Percentiles rank a stretch among this genome's conserved stretches.
Evolutionary conservation across 192 early-diverging fungal species (phyloP).

Genomic region (Coemansia sp.): DNA sequence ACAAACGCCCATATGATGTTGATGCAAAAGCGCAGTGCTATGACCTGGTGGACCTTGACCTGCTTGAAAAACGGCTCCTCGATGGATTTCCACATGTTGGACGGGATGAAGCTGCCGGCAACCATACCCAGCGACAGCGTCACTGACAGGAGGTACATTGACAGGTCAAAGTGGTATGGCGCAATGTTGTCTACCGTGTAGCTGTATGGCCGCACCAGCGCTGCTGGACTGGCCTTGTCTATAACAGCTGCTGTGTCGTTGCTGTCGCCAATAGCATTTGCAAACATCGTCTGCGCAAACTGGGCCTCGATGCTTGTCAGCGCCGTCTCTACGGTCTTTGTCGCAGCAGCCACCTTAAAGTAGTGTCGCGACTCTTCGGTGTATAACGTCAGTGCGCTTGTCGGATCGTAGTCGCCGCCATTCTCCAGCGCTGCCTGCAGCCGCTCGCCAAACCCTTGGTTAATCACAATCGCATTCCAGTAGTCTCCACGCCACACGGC

Average conservation of each 20-base stretch:
- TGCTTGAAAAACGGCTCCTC: conserved; percentile 51
- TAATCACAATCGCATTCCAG: conserved; percentile 40
- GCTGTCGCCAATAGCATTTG: conserved; percentile 3
- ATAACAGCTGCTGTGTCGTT: conserved; percentile 10
- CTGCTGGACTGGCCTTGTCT: conserved; percentile 26
- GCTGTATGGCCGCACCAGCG: conserved; percentile 41
- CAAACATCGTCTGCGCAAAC: conserved; percentile 33
- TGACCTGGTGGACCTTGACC: conserved; percentile 27
- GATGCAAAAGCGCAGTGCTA: conserved; percentile 30
- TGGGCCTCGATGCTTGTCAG: conserved; percentile 22
- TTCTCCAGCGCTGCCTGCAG: conserved; percentile 21
- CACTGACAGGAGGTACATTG: conserved; percentile 47
- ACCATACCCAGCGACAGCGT: conserved; percentile 51
- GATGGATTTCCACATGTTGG: conserved; percentile 56
- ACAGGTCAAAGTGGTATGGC: conserved; percentile 49
- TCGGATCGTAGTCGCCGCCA: conserved; percentile 33
- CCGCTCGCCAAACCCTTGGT: conserved; percentile 43
- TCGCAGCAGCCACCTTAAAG: conserved; percentile 28
- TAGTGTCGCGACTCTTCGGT: conserved; percentile 50
- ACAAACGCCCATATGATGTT: conserved; percentile 34
- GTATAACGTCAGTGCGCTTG: conserved; percentile 23
- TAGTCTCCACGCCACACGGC: conserved; percentile 46
- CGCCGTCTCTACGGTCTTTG: conserved; percentile 11
- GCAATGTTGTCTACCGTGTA: conserved; percentile 45
- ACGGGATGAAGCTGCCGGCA: conserved; percentile 47